Evolutionary conservation across 2,329 filamentous ascomycete species (phyloP).

Genomic region (Ophioceras dolichostomum): DNA sequence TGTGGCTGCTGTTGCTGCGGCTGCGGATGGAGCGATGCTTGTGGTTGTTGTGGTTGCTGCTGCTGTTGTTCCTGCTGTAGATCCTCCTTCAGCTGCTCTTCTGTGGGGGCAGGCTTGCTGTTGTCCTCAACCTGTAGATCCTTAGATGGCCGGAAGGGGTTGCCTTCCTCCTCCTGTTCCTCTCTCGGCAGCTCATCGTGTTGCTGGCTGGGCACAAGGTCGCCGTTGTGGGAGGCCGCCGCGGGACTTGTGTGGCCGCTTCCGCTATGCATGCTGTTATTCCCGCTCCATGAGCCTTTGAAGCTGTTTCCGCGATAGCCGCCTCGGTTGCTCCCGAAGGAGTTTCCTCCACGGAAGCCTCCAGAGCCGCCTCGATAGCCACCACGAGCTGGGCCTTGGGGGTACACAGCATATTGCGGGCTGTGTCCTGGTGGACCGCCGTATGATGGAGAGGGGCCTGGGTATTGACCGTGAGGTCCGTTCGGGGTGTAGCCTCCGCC

Average conservation of each 20-base stretch:
- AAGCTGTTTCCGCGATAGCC: slow-evolving; percentile 47
- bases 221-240: slow-evolving; percentile 3
- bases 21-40: too few relatives aligned
- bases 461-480: slow-evolving; percentile 39
- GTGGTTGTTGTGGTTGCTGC: background rate
- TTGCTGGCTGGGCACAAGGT: slow-evolving; percentile 2
- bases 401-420: slow-evolving; percentile 41
- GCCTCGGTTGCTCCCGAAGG: slow-evolving; percentile 36
- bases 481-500: slow-evolving; percentile 35
- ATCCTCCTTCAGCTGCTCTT: slow-evolving; percentile 8
- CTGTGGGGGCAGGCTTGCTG: slow-evolving; percentile 27
- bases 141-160: slow-evolving; percentile 50
- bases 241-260: slow-evolving; percentile 12
- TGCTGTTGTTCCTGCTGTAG: background rate
- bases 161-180: slow-evolving; percentile 35
- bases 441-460: slow-evolving; percentile 37
- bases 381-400: slow-evolving; percentile 30
- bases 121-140: slow-evolving; percentile 55
- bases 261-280: slow-evolving; percentile 24
- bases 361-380: slow-evolving; percentile 33
- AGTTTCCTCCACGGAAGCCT: slow-evolving; percentile 44
- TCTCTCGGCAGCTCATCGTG: slow-evolving; percentile 5
- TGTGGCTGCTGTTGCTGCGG: background rate
- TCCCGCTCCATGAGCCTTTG: slow-evolving; percentile 57
- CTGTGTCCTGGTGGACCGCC: slow-evolving; percentile 44